Evolutionary conservation across 2,329 filamentous ascomycete genomes (phyloP).

Genomic region (Cercospora beticola): DNA sequence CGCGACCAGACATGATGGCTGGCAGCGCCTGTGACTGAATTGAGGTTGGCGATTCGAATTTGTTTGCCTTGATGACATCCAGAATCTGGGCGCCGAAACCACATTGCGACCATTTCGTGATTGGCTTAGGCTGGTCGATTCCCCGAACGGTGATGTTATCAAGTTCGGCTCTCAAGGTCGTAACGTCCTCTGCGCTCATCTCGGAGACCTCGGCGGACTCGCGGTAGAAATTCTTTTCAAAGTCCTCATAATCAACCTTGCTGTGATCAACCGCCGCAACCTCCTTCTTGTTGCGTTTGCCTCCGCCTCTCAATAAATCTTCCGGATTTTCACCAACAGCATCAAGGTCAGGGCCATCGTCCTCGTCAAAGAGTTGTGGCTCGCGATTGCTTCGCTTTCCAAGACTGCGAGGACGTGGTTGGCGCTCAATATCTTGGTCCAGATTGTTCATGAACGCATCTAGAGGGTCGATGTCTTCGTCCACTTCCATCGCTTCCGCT

Average conservation of each 20-base stretch:
- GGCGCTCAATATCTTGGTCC: conserved; percentile 49
- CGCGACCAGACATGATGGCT: conserved; percentile 90
- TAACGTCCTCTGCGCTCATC: conserved; percentile 81
- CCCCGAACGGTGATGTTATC: conserved; percentile 94
- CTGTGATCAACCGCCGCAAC: conserved; percentile 83
- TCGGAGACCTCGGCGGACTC: conserved; percentile 81
- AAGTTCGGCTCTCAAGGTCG: conserved; percentile 77
- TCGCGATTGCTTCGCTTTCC: conserved; percentile 59
- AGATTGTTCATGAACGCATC: conserved; percentile 94
- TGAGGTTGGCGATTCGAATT: conserved; percentile 84
- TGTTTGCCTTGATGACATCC: conserved; percentile 77
- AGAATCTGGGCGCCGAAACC: conserved; percentile 83
- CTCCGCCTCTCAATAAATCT: conserved; percentile 56
- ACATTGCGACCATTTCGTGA: conserved; percentile 95
- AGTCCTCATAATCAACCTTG: conserved; percentile 80
- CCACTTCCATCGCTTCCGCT: conserved; percentile 41
- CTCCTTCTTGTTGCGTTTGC: conserved; percentile 89
- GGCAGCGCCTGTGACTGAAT: conserved; percentile 96
- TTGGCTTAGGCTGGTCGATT: conserved; percentile 84
- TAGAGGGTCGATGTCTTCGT: conserved; percentile 79
- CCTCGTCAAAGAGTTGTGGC: conserved; percentile 81
- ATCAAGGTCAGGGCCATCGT: conserved; percentile 68
- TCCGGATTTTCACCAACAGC: conserved; percentile 64
- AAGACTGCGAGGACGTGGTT: conserved; percentile 36
- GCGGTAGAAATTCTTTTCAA: conserved; percentile 93